These are phyloP conservation scores for Grigorovia yakushimaensis DNA, from an alignment of 805 yeast species.

Conservation along the genomic window DNA sequence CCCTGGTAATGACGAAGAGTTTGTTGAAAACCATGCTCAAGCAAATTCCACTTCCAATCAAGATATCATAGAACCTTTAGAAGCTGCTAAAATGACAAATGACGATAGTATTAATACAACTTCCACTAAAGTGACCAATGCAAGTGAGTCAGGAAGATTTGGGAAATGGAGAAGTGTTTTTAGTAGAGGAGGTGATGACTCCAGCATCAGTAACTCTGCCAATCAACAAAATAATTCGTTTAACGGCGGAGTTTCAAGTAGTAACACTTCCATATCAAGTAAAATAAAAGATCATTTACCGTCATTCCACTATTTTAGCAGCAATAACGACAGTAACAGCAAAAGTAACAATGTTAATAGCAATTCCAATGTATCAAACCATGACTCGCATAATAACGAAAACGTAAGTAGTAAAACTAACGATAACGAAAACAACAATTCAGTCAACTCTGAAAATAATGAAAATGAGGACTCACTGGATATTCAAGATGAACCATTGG, in stretches of 20 bases:
- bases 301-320: slow-evolving; percentile 2
- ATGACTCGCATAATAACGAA: no score
- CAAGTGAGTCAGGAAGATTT: background rate
- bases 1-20: no score
- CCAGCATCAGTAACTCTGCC: background rate
- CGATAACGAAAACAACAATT: no score
- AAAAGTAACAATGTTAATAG: background rate
- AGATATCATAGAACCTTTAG: no score
- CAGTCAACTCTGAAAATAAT: background rate
- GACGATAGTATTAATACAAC: background rate
- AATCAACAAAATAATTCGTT: background rate
- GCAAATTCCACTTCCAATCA: no score
- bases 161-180: slow-evolving; percentile 3
- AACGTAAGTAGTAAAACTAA: no score
- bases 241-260: background rate
- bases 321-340: background rate
- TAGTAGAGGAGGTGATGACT: background rate
- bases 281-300: slow-evolving; percentile 2
- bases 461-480: background rate
- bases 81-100: background rate
- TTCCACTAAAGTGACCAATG: background rate
- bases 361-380: no score
- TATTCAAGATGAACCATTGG: slow-evolving; percentile 1
- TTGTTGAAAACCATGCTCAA: no score
- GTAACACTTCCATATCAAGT: background rate